A percentile compares a stretch with the other conserved stretches of the same genome.
These are phyloP conservation scores for Yarrowia galli DNA, from an alignment of 1,139 yeast species.

Conservation along the genomic window DNA sequence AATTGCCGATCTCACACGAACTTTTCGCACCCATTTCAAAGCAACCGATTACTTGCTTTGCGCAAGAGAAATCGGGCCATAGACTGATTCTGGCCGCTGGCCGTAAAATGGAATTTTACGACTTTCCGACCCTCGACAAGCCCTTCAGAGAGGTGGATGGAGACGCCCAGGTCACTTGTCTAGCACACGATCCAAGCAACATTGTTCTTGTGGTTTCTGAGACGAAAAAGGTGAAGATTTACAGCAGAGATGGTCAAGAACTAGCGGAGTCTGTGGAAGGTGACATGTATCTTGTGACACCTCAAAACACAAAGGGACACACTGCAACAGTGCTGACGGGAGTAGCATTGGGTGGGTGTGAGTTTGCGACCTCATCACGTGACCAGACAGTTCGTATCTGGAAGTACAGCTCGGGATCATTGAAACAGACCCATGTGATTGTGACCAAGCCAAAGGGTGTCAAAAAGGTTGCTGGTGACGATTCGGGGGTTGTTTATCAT, in stretches of 20 bases:
- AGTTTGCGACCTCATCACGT: slow-evolving; percentile 48
- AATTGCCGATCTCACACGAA: slow-evolving; percentile 51
- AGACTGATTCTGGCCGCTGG: slow-evolving; percentile 49
- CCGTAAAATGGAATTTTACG: slow-evolving; percentile 46
- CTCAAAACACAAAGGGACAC: slow-evolving; percentile 53
- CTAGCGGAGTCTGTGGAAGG: slow-evolving; percentile 49
- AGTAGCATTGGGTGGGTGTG: slow-evolving; percentile 31
- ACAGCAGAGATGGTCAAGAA: slow-evolving; percentile 46
- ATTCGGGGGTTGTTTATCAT: slow-evolving; percentile 16
- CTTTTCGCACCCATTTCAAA: slow-evolving; percentile 47
- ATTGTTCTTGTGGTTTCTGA: slow-evolving; percentile 47
- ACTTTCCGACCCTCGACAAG: slow-evolving; percentile 48
- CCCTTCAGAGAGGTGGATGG: slow-evolving; percentile 45
- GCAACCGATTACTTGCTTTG: slow-evolving; percentile 47
- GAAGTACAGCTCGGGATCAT: slow-evolving; percentile 47
- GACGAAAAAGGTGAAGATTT: slow-evolving; percentile 46
- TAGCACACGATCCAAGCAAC: slow-evolving; percentile 43
- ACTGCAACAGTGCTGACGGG: slow-evolving; percentile 50
- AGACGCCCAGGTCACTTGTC: slow-evolving; percentile 45
- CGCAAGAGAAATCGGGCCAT: slow-evolving; percentile 49
- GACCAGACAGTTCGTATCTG: slow-evolving; percentile 53
- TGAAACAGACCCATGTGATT: slow-evolving; percentile 49
- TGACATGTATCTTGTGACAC: slow-evolving; percentile 53
- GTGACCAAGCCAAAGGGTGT: slow-evolving; percentile 45
- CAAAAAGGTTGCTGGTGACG: slow-evolving; percentile 28